Evolutionary conservation across 2,329 filamentous ascomycete genomes (phyloP).

Genomic region (Hortaea sp.): DNA sequence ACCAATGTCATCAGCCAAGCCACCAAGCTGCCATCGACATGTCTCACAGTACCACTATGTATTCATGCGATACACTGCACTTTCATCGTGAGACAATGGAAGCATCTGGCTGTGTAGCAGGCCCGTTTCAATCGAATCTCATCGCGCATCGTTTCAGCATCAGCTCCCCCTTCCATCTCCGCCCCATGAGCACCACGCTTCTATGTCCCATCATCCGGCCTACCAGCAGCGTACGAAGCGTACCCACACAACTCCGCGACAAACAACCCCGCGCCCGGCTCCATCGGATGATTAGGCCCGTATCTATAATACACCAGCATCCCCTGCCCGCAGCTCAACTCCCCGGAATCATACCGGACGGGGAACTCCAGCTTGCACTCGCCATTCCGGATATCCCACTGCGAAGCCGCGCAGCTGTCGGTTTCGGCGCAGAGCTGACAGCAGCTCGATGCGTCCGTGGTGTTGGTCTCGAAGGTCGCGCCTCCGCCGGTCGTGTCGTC

Average conservation of each 20-base stretch:
- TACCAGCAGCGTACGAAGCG: slow-evolving; percentile 14
- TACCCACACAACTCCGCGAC: slow-evolving; percentile 20
- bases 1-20: too few relatives aligned
- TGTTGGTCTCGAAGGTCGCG: slow-evolving; percentile 18
- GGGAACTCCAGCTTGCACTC: slow-evolving; percentile 21
- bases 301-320: slow-evolving; percentile 18
- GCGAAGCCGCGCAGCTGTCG: slow-evolving; percentile 17
- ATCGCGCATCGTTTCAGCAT: too few relatives aligned
- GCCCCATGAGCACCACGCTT: neutral
- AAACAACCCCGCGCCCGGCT: slow-evolving; percentile 20
- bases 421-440: slow-evolving; percentile 24
- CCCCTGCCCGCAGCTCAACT: slow-evolving; percentile 20
- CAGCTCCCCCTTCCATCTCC: neutral
- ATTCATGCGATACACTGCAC: too few relatives aligned
- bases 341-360: slow-evolving; percentile 12
- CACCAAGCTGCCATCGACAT: too few relatives aligned
- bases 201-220: slow-evolving; percentile 25
- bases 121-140: neutral
- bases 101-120: too few relatives aligned
- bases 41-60: too few relatives aligned
- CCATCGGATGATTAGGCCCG: slow-evolving; percentile 21
- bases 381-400: slow-evolving; percentile 20
- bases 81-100: too few relatives aligned
- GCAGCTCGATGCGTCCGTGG: slow-evolving; percentile 19
- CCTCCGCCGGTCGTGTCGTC: slow-evolving; percentile 15